phyloP scores from a whole-genome alignment of 2,329 filamentous ascomycete species.

The Alternaria ethzedia region DNA sequence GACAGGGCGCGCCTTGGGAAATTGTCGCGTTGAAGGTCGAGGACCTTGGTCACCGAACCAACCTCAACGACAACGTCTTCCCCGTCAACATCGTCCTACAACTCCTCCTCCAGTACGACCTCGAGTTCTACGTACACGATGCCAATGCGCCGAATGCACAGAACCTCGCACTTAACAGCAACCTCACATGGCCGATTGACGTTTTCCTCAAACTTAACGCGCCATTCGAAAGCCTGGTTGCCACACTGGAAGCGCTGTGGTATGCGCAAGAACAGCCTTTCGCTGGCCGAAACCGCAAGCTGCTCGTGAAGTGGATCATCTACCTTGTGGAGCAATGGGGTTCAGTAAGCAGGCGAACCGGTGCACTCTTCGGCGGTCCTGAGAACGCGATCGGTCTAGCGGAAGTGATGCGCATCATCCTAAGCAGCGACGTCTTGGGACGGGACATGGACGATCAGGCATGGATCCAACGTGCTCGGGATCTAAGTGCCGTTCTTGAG shows the following conservation, averaged over 20 bases:
- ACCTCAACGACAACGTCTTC: constrained; percentile 63
- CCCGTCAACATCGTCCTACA: constrained; percentile 54
- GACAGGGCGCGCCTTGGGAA: constrained; percentile 70
- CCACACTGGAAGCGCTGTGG: constrained; percentile 69
- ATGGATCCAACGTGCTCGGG: constrained; percentile 40
- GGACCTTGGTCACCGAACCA: constrained; percentile 62
- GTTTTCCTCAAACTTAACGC: constrained; percentile 69
- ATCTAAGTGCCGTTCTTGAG: constrained; percentile 35
- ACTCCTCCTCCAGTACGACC: constrained; percentile 44
- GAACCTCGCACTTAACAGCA: constrained; percentile 25
- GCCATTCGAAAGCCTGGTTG: constrained; percentile 66
- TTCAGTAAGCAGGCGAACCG: constrained; percentile 60
- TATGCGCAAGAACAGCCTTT: constrained; percentile 72
- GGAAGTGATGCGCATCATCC: constrained; percentile 50
- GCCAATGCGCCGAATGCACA: constrained; percentile 15
- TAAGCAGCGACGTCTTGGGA: constrained; percentile 51
- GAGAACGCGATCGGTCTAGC: constrained; percentile 58
- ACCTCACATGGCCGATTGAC: constrained; percentile 66
- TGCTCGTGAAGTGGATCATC: constrained; percentile 67
- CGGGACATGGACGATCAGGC: constrained; percentile 44
- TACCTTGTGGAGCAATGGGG: constrained; percentile 69
- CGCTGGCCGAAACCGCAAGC: constrained; percentile 59
- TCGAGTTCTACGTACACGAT: constrained; percentile 60
- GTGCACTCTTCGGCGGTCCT: constrained; percentile 65
- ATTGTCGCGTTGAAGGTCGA: constrained; percentile 67